These are phyloP conservation scores for Epichloe typhina DNA, from an alignment of 2,329 filamentous ascomycete genomes.

Conservation along the genomic window DNA sequence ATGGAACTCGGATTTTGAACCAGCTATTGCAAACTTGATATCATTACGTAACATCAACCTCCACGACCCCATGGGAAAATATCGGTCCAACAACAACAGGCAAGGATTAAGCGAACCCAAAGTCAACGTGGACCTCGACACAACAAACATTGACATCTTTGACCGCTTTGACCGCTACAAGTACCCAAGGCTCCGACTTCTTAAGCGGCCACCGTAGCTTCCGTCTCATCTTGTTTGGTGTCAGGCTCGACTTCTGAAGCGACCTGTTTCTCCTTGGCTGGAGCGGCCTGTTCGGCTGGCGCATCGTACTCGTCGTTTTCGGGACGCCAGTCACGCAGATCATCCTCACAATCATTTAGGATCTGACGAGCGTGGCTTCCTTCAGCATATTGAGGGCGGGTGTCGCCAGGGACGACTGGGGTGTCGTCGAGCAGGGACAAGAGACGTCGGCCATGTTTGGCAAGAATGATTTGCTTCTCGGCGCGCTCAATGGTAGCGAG, in stretches of 20 bases:
- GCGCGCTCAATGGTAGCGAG: slow-evolving; percentile 86
- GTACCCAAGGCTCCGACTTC: not conserved
- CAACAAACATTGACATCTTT: not conserved
- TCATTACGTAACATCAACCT: not conserved
- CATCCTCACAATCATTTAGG: slow-evolving; percentile 83
- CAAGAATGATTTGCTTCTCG: slow-evolving; percentile 92
- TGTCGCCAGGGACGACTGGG: slow-evolving; percentile 77
- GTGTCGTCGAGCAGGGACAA: slow-evolving; percentile 79
- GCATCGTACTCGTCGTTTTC: slow-evolving; percentile 23
- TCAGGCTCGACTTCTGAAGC: slow-evolving; percentile 3
- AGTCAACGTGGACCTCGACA: not conserved
- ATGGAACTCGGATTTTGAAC: not conserved
- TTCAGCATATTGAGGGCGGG: slow-evolving; percentile 53
- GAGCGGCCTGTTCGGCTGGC: slow-evolving; percentile 12
- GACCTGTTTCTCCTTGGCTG: slow-evolving; percentile 14
- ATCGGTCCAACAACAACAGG: not conserved
- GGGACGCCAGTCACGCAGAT: slow-evolving; percentile 62
- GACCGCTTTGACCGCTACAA: not conserved
- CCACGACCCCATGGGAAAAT: not conserved
- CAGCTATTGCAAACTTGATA: slow-evolving; percentile 1
- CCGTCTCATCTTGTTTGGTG: not conserved
- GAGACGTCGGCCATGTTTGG: slow-evolving; percentile 76
- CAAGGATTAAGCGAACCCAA: not conserved
- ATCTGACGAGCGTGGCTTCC: slow-evolving; percentile 63
- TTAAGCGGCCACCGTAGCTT: not conserved